Conservation (phyloP, 2,329 filamentous ascomycete species). For the Sporothrix sp. region DNA sequence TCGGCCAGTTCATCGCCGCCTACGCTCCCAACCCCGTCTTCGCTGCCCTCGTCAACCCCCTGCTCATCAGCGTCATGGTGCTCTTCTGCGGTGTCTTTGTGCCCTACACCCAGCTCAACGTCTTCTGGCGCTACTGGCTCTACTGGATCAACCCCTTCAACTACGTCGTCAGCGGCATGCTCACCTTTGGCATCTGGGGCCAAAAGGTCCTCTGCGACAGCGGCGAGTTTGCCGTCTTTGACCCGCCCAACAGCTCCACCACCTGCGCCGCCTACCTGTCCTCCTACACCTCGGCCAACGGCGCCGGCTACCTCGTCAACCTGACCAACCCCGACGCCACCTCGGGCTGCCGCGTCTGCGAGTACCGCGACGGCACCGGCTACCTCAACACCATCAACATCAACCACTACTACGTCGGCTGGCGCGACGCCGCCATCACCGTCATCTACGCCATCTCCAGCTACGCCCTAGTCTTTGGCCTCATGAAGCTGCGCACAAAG, state of each 20-base stretch:
- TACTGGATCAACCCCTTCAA: constrained; percentile 54
- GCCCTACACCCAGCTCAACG: constrained; percentile 50
- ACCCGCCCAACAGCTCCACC: constrained; percentile 37
- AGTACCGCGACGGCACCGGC: constrained; percentile 47
- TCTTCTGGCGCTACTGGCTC: constrained; percentile 61
- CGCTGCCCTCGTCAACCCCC: constrained; percentile 46
- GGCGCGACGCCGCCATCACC: constrained; percentile 52
- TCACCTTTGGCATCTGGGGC: constrained; percentile 42
- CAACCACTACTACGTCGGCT: constrained; percentile 51
- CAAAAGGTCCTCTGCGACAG: constrained; percentile 36
- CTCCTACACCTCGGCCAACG: constrained; percentile 39
- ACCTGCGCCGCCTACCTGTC: constrained; percentile 50
- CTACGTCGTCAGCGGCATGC: constrained; percentile 48
- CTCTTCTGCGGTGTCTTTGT: constrained; percentile 69
- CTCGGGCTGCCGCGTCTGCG: constrained; percentile 48
- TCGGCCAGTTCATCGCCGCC: constrained; percentile 54
- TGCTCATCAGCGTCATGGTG: constrained; percentile 48
- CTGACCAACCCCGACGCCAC: constrained; percentile 51
- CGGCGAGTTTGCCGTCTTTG: constrained; percentile 41
- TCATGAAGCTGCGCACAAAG: constrained; percentile 42
- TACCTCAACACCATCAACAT: constrained; percentile 52
- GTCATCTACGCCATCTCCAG: constrained; percentile 45
- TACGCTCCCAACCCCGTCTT: constrained; percentile 53
- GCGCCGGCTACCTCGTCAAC: constrained; percentile 54
- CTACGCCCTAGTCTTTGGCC: constrained; percentile 37